Percentiles rank a stretch among this genome's conserved stretches.
Conservation (phyloP, 1,139 yeast species). For the Diutina scorzettiae region DNA sequence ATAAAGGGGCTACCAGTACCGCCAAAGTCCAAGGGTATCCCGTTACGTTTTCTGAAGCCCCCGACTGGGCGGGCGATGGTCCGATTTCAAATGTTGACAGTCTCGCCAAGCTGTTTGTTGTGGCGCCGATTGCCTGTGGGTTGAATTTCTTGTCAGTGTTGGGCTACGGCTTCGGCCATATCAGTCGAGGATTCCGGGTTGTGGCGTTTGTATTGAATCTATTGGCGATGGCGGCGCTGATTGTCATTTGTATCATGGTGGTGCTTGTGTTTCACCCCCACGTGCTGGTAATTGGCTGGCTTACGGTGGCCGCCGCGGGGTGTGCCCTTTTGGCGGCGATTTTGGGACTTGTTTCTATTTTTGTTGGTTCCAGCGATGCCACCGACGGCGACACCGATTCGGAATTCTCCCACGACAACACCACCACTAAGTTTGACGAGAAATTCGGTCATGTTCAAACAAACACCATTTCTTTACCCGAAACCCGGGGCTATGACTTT, state of each 20-base stretch:
- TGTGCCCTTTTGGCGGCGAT: slow-evolving; percentile 29
- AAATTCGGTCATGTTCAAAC: slow-evolving; percentile 3
- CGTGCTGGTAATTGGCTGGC: slow-evolving; percentile 60
- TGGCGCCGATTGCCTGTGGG: slow-evolving; percentile 12
- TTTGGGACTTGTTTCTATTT: slow-evolving; percentile 13
- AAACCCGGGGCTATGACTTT: neutral
- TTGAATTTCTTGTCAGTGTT: slow-evolving; percentile 7
- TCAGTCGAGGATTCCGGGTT: slow-evolving; percentile 1
- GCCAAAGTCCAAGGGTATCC: slow-evolving; percentile 24
- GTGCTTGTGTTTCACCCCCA: slow-evolving; percentile 52
- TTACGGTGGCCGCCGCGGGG: slow-evolving; percentile 53
- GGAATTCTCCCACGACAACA: neutral
- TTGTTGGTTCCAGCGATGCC: slow-evolving; percentile 15
- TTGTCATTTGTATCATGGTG: slow-evolving; percentile 32
- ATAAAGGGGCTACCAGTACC: slow-evolving; percentile 9
- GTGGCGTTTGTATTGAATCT: slow-evolving; percentile 18
- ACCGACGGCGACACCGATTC: slow-evolving; percentile 8
- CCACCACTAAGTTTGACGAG: slow-evolving; percentile 1
- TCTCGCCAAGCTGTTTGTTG: slow-evolving; percentile 10
- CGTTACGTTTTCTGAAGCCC: slow-evolving; percentile 10
- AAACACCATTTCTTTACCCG: neutral
- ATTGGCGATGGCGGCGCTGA: slow-evolving; percentile 39
- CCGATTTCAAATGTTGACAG: slow-evolving; percentile 8
- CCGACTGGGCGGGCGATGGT: slow-evolving; percentile 8
- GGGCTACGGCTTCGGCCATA: neutral